Evolutionary conservation across 2,329 filamentous ascomycete species (phyloP).

Genomic region (Aureobasidium pullulans): DNA sequence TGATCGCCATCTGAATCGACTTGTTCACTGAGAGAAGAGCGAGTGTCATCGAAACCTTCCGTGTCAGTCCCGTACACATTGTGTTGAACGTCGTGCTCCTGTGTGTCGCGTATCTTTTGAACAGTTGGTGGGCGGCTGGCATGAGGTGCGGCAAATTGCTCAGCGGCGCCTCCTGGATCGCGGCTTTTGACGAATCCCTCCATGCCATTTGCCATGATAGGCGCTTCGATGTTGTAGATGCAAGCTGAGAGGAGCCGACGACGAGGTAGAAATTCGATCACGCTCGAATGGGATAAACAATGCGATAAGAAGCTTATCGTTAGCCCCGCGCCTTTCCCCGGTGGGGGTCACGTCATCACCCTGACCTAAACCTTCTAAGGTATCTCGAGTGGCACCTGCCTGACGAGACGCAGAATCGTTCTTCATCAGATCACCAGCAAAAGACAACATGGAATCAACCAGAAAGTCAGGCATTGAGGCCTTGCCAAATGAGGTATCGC

Average conservation of each 20-base stretch:
- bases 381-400: neutral
- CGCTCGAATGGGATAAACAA: neutral
- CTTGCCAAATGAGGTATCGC: conserved; percentile 27
- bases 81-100: conserved; percentile 14
- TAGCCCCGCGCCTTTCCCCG: neutral
- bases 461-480: conserved; percentile 19
- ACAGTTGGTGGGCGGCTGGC: conserved; percentile 10
- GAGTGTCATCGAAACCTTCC: conserved; percentile 30
- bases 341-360: neutral
- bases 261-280: neutral
- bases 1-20: conserved; percentile 9
- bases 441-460: neutral
- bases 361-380: neutral
- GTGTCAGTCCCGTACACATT: conserved; percentile 32
- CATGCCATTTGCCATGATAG: neutral
- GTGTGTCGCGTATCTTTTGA: neutral
- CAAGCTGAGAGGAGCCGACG: neutral
- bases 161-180: neutral
- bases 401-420: neutral
- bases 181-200: neutral
- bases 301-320: conserved; percentile 8
- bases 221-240: too few relatives aligned
- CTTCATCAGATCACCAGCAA: too few relatives aligned
- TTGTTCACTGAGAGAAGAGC: conserved; percentile 15
- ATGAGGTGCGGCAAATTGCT: neutral